These are phyloP conservation scores for Bryum argenteum DNA, from an alignment of 225 moss, liverwort and hornwort species.

Conservation along the genomic window DNA sequence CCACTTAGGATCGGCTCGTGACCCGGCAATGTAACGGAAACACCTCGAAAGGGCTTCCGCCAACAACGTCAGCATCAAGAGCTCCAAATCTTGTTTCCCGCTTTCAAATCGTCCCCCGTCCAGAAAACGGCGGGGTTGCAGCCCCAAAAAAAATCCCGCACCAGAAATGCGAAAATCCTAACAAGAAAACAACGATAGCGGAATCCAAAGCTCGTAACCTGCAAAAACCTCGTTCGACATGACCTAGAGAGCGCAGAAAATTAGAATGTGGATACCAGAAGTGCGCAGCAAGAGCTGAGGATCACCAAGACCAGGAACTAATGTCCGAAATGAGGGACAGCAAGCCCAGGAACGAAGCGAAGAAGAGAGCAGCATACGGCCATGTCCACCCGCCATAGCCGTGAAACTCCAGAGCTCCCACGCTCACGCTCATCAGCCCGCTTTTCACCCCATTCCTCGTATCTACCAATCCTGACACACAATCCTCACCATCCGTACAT, in stretches of 20 bases:
- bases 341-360: not conserved
- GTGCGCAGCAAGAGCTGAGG: not conserved
- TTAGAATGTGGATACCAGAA: conserved; percentile 11
- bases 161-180: conserved; percentile 1
- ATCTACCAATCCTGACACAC: conserved; percentile 5
- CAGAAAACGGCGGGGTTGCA: not conserved
- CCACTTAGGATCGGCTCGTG: not conserved
- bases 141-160: not conserved
- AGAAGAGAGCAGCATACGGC: conserved; percentile 19
- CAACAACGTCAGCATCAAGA: not conserved
- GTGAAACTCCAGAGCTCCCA: conserved; percentile 18
- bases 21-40: not conserved
- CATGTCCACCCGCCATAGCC: conserved; percentile 48
- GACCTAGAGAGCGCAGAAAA: conserved; percentile 16
- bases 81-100: conserved; percentile 29
- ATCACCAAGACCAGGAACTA: not conserved
- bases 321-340: not conserved
- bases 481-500: not conserved
- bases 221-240: not conserved
- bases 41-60: conserved; percentile 1
- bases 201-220: conserved; percentile 12
- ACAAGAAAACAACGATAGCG: not conserved
- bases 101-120: not conserved
- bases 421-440: conserved; percentile 27
- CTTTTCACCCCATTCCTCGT: conserved; percentile 14